Evolutionary conservation across 2,329 filamentous ascomycete species (phyloP), one percentile per base, ranked within the genome.

Genomic region (Sphaceloma murrayae): DNA sequence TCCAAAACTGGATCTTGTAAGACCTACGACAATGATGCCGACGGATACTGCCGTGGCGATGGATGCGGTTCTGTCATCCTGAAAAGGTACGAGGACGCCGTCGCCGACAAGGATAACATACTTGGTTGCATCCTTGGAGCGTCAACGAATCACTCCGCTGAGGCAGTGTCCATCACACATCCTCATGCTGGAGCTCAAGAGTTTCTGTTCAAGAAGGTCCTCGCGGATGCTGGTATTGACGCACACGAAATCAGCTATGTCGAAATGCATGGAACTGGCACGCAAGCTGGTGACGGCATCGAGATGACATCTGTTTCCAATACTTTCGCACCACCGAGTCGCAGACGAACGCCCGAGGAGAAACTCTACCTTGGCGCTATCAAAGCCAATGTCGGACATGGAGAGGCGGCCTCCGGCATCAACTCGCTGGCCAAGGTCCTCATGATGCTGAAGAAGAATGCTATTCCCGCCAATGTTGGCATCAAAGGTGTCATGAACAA

Each of bases 181-280:
- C 86, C 86, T 1, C 84, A 91, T 59, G 82, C 77, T 3, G 80
- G 77, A 10, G 81, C 82, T 0, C 86, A 93, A 60, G 77, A 82
- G 9, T 68, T 74, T 36, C 66, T 91, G 8, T 89, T 82, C 54
- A 74, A 75, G 46, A 70, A 75, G 29, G 78, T 91, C 19, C 69
- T 91, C 1, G 74, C 80, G 36, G 75, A 83, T 32, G 80, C 83
- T 31, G 80, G 81, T 47, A 73, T 91, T 16, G 79, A 88, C 55
- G 81, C 85, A 1, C 72, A 78, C 40, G 82, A 88, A 50, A 73
- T 94, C 38, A 78, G 78, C 61, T 93, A 89, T 56, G 79, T 94
- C 6, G 86, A 93, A 63, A 86, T 91, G 79, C 85, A 94, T 60
- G 86, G 84, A 10, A 94, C 86, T 2, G 86, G 86, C 22, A 94